A percentile compares a stretch with the other conserved stretches of the same genome.
phyloP scores from a whole-genome alignment of 2,329 filamentous ascomycete species.

The Aspergillus sp. region DNA sequence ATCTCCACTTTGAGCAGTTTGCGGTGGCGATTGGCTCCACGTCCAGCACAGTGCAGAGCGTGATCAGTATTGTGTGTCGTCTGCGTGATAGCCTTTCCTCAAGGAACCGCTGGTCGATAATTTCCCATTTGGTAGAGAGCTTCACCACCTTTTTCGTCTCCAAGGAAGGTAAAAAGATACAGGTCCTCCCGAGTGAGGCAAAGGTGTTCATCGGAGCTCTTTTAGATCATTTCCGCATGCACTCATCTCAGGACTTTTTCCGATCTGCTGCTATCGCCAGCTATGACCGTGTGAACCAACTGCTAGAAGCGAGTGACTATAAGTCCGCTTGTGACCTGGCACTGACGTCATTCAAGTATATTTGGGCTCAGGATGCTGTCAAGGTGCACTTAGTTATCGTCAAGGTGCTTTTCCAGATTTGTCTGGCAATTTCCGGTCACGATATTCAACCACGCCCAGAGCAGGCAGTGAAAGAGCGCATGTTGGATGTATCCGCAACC shows the following conservation, averaged over 20 bases:
- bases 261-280: slow-evolving; percentile 35
- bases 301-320: slow-evolving; percentile 25
- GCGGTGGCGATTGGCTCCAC: slow-evolving; percentile 33
- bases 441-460: slow-evolving; percentile 32
- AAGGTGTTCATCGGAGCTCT: slow-evolving; percentile 28
- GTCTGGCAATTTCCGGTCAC: slow-evolving; percentile 32
- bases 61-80: slow-evolving; percentile 30
- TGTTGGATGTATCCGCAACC: slow-evolving; percentile 34
- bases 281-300: slow-evolving; percentile 19
- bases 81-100: slow-evolving; percentile 27
- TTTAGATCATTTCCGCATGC: slow-evolving; percentile 29
- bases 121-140: slow-evolving; percentile 24
- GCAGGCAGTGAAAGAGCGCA: slow-evolving; percentile 30
- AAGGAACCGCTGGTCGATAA: slow-evolving; percentile 17
- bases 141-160: slow-evolving; percentile 28
- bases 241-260: slow-evolving; percentile 28
- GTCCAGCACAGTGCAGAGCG: slow-evolving; percentile 30
- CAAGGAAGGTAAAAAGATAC: slow-evolving; percentile 25
- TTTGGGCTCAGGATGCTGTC: slow-evolving; percentile 22
- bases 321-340: slow-evolving; percentile 30
- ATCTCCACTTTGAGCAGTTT: slow-evolving; percentile 37
- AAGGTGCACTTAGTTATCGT: slow-evolving; percentile 25
- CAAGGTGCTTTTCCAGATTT: slow-evolving; percentile 31
- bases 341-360: slow-evolving; percentile 27
- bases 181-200: slow-evolving; percentile 21